These are phyloP conservation scores for Ophiocordyceps australis DNA, from an alignment of 2,329 filamentous ascomycete species.

Conservation along the genomic window DNA sequence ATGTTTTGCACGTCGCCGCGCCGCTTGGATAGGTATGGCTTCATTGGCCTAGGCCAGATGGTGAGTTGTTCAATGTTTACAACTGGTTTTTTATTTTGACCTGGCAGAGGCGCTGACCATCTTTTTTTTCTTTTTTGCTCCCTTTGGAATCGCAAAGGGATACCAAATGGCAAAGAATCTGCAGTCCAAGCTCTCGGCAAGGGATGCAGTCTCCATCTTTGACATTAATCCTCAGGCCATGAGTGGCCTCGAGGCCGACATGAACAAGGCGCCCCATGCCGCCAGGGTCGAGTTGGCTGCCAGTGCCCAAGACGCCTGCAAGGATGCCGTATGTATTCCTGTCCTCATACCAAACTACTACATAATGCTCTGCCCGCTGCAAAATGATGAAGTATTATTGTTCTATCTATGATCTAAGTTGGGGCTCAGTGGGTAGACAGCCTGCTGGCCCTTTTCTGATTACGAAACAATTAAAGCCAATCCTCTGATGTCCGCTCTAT, in stretches of 20 bases:
- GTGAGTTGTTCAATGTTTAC: constrained; percentile 14
- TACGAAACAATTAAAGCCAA: constrained; percentile 47
- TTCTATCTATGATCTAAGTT: constrained; percentile 54
- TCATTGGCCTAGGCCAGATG: constrained; percentile 44
- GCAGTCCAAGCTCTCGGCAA: constrained; percentile 32
- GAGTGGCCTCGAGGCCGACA: constrained; percentile 27
- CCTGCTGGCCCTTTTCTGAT: constrained; percentile 40
- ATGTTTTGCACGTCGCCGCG: constrained; percentile 29
- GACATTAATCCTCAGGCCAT: constrained; percentile 35
- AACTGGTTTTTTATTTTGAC: not conserved
- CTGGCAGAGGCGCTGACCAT: constrained; percentile 3
- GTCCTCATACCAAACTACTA: too few species aligned
- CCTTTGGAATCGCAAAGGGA: constrained; percentile 28
- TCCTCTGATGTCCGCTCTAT: constrained; percentile 22
- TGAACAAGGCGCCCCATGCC: constrained; percentile 22
- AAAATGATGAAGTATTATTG: constrained; percentile 12
- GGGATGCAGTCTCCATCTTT: constrained; percentile 32
- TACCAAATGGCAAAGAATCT: constrained; percentile 47
- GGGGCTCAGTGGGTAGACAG: constrained; percentile 13
- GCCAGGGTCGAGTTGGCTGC: constrained; percentile 25
- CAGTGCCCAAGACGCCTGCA: constrained; percentile 27
- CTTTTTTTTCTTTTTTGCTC: too few species aligned
- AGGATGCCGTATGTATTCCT: constrained; percentile 27
- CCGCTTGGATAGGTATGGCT: constrained; percentile 34
- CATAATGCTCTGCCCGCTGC: too few species aligned